phyloP scores from a whole-genome alignment of 2,329 filamentous ascomycete species.

The Colletotrichum agaves region DNA sequence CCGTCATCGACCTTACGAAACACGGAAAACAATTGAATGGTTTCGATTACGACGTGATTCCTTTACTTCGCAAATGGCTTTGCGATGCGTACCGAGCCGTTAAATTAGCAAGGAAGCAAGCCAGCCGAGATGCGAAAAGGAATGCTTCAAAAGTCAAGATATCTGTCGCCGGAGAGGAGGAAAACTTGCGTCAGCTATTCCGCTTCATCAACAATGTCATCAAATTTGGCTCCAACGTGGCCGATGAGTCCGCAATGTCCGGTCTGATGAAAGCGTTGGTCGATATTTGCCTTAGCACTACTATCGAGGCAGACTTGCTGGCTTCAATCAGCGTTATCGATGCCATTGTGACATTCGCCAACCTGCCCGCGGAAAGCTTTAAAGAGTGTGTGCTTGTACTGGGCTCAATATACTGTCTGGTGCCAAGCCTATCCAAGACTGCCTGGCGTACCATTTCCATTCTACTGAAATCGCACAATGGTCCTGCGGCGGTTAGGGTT shows the following conservation, averaged over 20 bases:
- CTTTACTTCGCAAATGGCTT: constrained; percentile 71
- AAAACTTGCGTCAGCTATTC: constrained; percentile 72
- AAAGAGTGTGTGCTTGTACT: constrained; percentile 76
- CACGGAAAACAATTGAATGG: constrained; percentile 71
- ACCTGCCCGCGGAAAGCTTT: constrained; percentile 72
- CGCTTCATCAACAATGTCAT: constrained; percentile 73
- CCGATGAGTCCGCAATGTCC: constrained; percentile 70
- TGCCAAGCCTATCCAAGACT: constrained; percentile 68
- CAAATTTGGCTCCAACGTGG: constrained; percentile 79
- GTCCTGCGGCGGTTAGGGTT: constrained; percentile 73
- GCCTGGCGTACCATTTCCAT: constrained; percentile 78
- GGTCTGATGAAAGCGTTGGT: constrained; percentile 71
- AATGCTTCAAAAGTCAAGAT: constrained; percentile 52
- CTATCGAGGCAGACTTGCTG: constrained; percentile 70
- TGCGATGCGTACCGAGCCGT: constrained; percentile 64
- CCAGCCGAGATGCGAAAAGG: constrained; percentile 52
- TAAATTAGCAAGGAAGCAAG: constrained; percentile 61
- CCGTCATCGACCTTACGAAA: constrained; percentile 70
- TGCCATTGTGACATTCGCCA: constrained; percentile 76
- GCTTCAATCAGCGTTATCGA: constrained; percentile 76
- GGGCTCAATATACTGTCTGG: constrained; percentile 76
- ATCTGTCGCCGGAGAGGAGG: constrained; percentile 63
- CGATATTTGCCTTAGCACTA: constrained; percentile 75
- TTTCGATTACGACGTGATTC: constrained; percentile 75
- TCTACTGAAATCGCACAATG: constrained; percentile 78